Conservation (phyloP, 2,329 filamentous ascomycete genomes). For the Aspergillus vadensis region DNA sequence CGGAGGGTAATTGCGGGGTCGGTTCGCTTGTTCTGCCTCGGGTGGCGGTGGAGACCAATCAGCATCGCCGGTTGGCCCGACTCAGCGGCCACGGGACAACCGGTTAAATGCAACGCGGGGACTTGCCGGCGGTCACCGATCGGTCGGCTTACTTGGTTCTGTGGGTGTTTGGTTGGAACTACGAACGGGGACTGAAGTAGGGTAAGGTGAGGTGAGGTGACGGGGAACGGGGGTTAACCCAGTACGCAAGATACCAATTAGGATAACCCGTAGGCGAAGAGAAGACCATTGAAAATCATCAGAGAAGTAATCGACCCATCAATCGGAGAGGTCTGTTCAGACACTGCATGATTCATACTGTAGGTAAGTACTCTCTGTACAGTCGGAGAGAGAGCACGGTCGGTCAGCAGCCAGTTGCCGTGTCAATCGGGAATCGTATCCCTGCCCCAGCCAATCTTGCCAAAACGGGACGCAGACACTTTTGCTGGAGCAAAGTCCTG, state of each 20-base stretch:
- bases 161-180: too few species aligned
- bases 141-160: slow-evolving; percentile 18
- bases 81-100: slow-evolving; percentile 23
- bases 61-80: slow-evolving; percentile 18
- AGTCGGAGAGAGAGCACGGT: slow-evolving; percentile 9
- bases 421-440: slow-evolving; percentile 23
- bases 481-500: background rate
- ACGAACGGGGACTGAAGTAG: background rate
- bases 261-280: too few species aligned
- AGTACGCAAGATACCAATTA: too few species aligned
- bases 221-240: too few species aligned
- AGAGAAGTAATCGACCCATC: too few species aligned
- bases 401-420: slow-evolving; percentile 8
- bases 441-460: slow-evolving; percentile 19
- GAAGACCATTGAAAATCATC: too few species aligned
- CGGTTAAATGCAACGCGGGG: slow-evolving; percentile 27
- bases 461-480: background rate
- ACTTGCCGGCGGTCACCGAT: slow-evolving; percentile 19
- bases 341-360: too few species aligned
- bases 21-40: slow-evolving; percentile 22
- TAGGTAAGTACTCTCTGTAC: too few species aligned
- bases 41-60: slow-evolving; percentile 23
- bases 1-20: slow-evolving; percentile 21
- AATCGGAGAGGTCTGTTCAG: too few species aligned
- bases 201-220: background rate